phyloP scores from a whole-genome alignment of 2,329 filamentous ascomycete species.

The Colletotrichum brevisporum region DNA sequence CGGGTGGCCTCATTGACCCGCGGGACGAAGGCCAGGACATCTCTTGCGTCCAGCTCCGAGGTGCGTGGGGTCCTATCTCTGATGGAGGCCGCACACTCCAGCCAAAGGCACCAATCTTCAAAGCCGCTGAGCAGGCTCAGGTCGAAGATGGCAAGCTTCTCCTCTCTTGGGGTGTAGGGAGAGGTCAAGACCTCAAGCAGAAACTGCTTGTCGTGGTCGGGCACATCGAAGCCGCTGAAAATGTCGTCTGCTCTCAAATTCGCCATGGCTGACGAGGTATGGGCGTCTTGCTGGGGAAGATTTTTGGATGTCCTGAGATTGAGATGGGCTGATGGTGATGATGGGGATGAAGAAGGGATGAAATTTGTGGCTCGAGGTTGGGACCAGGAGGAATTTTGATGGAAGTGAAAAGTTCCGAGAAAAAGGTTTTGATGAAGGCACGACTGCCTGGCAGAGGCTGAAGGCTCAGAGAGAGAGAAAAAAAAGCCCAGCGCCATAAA shows the following conservation, averaged over 20 bases:
- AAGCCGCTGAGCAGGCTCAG: conserved; percentile 51
- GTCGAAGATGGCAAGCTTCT: conserved; percentile 47
- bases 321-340: conserved; percentile 5
- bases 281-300: conserved; percentile 5
- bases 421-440: conserved; percentile 16
- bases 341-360: conserved; percentile 16
- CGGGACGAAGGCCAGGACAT: conserved; percentile 51
- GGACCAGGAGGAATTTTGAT: conserved; percentile 17
- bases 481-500: no score
- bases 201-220: conserved; percentile 49
- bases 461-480: no score
- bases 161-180: conserved; percentile 43
- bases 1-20: conserved; percentile 42
- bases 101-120: conserved; percentile 51
- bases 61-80: conserved; percentile 38
- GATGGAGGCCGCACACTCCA: conserved; percentile 52
- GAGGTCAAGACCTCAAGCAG: conserved; percentile 50
- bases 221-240: conserved; percentile 50
- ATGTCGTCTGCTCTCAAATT: conserved; percentile 27
- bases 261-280: conserved; percentile 30
- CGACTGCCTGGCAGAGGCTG: conserved; percentile 10
- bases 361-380: conserved; percentile 11
- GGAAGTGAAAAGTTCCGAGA: conserved; percentile 27
- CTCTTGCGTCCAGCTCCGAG: conserved; percentile 49
- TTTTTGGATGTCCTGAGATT: background rate